A percentile compares a stretch with the other conserved stretches of the same genome.
Evolutionary conservation across 1,284 basidiomycete species (phyloP).

Genomic region (Microbotryum saponariae): DNA sequence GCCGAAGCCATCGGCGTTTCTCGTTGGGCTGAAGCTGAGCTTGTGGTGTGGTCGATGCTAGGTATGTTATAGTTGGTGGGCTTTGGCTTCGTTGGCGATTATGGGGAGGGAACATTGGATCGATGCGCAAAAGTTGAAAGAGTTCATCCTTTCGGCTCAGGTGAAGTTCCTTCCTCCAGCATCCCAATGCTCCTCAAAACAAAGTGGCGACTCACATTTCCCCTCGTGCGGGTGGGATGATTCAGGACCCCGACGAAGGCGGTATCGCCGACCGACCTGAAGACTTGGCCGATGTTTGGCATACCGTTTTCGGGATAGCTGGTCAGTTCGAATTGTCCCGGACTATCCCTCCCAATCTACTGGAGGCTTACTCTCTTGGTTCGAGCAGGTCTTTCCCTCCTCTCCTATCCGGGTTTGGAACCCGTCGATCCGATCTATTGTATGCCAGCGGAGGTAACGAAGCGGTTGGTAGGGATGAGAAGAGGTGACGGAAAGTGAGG

Average conservation of each 20-base stretch:
- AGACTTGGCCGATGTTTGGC: conserved; percentile 92
- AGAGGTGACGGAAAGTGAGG: neutral
- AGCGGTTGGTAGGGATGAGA: conserved; percentile 41
- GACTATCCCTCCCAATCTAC: no score
- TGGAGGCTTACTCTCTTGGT: neutral
- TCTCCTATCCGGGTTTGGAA: conserved; percentile 75
- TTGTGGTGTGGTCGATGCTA: conserved; percentile 37
- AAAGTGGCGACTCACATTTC: neutral
- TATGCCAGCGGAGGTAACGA: conserved; percentile 76
- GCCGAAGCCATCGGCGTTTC: neutral
- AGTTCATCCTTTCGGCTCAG: conserved; percentile 84
- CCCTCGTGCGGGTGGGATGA: neutral
- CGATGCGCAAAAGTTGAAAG: conserved; percentile 66
- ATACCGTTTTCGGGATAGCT: conserved; percentile 86
- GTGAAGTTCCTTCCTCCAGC: conserved; percentile 45
- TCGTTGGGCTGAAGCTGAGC: neutral
- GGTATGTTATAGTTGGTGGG: conserved; percentile 99
- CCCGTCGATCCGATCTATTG: conserved; percentile 92
- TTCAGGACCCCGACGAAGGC: conserved; percentile 76
- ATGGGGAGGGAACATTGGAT: conserved; percentile 83
- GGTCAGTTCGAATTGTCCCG: conserved; percentile 48
- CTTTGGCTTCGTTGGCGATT: conserved; percentile 79
- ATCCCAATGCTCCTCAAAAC: neutral
- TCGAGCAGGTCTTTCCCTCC: conserved; percentile 66
- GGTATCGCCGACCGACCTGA: conserved; percentile 92